Conservation (phyloP, 208 protist genomes). For the Herpetomonas tarakana region DNA sequence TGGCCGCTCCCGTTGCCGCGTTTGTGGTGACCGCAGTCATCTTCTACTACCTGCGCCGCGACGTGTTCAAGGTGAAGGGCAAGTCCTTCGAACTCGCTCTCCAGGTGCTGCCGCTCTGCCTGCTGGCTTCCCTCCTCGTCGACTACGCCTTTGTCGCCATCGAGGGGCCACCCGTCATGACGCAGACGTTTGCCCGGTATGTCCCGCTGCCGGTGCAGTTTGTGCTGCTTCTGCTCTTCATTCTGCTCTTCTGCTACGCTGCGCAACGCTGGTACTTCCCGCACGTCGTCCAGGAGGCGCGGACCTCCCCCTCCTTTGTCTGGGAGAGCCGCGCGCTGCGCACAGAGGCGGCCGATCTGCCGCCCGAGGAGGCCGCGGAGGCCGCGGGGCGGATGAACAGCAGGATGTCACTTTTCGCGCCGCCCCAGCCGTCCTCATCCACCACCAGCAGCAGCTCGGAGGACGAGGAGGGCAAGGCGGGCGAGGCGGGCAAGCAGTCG, state of each 20-base stretch:
- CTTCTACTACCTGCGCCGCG: conserved; percentile 54
- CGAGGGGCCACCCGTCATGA: conserved; percentile 70
- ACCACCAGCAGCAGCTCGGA: not conserved
- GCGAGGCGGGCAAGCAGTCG: not conserved
- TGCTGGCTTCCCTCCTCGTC: conserved; percentile 58
- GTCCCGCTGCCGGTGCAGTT: conserved; percentile 47
- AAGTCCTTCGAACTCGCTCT: conserved; percentile 59
- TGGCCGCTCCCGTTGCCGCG: conserved; percentile 60
- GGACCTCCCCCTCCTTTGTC: conserved; percentile 37
- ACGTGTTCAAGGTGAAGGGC: conserved; percentile 60
- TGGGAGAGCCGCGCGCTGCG: conserved; percentile 62
- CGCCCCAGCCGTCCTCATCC: not conserved
- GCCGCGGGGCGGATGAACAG: conserved; percentile 9
- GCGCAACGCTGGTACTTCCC: conserved; percentile 40
- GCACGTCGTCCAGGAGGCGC: conserved; percentile 35
- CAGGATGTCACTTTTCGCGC: not conserved
- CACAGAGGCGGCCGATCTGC: conserved; percentile 33
- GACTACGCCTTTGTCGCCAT: conserved; percentile 74
- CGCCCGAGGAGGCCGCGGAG: not conserved
- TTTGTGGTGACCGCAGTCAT: conserved; percentile 51
- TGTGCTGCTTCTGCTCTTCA: conserved; percentile 34
- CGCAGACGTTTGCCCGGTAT: conserved; percentile 42
- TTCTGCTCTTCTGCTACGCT: conserved; percentile 38
- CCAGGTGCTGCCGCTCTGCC: conserved; percentile 63
- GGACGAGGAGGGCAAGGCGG: not conserved